Evolutionary conservation across 2,329 filamentous ascomycete genomes (phyloP), one percentile per base, ranked within the genome.

Genomic region (Pseudohalonectria lignicola): DNA sequence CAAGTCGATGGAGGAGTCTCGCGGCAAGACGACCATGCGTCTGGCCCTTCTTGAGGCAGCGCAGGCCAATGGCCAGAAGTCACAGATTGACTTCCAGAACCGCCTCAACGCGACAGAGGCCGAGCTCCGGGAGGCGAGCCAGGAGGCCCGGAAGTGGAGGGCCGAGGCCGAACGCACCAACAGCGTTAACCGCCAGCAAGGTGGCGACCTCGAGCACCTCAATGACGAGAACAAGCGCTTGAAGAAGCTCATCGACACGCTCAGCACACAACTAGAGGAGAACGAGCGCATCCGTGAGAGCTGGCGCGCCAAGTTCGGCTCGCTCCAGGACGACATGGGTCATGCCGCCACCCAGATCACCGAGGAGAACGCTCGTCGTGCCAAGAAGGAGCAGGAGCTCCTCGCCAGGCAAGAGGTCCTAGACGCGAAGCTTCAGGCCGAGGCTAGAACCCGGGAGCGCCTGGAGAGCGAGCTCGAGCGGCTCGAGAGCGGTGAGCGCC

Each of bases 281-380:
- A 90, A 86, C 51, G 79, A 88, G 52, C 78, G 82, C 45, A 74
- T 93, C 42, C 81, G 87, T 41, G 86, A 94, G 54, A 78, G 72
- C 43, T 88, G 93, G 74, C 81, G 86, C 47, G 68, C 69, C 55
- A 94, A 92, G 59, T 83, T 95, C 51, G 76, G 90, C 49, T 78
- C 78, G 42, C 67, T 98, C 29, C 88, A 96, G 59, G 76, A 86
- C 45, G 86, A 95, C 49, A 90, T 96, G 81, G 74, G 79, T 23
- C 69, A 69, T 40, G 84, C 86, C 35, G 80, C 85, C 38, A 76
- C 77, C 34, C 82, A 94, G 44, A 78, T 95, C 44, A 79, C 82
- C 17, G 78, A 84, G 49, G 88, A 96, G 53, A 90, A 88, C 53
- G 77, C 82, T 21, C 71, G 74, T 26, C 88, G 83, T 62, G 76